Conservation (phyloP, 208 protist genomes). For the Acanthamoeba triangularis region DNA sequence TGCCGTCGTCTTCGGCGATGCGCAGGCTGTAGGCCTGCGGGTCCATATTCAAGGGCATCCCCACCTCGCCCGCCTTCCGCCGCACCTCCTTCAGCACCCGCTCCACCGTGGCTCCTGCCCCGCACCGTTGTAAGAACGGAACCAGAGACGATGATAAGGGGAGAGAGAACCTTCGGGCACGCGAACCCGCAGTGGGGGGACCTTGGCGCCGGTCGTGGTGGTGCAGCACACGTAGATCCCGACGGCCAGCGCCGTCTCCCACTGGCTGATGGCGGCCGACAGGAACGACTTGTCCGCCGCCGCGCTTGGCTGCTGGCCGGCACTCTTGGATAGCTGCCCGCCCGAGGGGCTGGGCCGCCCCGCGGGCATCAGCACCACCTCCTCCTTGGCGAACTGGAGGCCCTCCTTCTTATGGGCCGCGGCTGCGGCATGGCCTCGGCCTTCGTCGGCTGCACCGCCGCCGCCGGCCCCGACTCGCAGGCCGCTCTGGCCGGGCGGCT, state of each 20-base stretch:
- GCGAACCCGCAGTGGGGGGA: not conserved
- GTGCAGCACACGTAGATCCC: not conserved
- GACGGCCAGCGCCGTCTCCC: not conserved
- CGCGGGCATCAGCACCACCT: not conserved
- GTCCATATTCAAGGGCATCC: not conserved
- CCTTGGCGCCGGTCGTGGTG: not conserved
- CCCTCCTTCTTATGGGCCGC: not conserved
- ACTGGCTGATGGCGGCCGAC: not conserved
- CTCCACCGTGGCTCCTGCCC: not conserved
- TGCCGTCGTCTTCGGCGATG: constrained; percentile 50
- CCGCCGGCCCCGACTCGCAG: not conserved
- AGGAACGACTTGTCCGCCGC: not conserved
- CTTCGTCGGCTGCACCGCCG: not conserved
- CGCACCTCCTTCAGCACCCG: not conserved
- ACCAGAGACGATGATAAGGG: not conserved
- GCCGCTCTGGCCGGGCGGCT: not conserved
- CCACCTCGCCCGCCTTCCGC: not conserved
- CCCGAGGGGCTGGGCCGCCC: too few relatives aligned
- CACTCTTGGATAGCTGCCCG: too few relatives aligned
- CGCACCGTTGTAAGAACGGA: not conserved
- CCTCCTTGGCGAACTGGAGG: not conserved
- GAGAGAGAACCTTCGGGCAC: not conserved
- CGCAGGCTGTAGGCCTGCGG: constrained; percentile 37
- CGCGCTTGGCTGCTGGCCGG: too few relatives aligned
- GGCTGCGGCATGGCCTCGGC: not conserved